Percentiles rank a stretch among this genome's conserved stretches.
phyloP scores from a whole-genome alignment of 208 protist species.

The Leptomonas pyrrhocoris region DNA sequence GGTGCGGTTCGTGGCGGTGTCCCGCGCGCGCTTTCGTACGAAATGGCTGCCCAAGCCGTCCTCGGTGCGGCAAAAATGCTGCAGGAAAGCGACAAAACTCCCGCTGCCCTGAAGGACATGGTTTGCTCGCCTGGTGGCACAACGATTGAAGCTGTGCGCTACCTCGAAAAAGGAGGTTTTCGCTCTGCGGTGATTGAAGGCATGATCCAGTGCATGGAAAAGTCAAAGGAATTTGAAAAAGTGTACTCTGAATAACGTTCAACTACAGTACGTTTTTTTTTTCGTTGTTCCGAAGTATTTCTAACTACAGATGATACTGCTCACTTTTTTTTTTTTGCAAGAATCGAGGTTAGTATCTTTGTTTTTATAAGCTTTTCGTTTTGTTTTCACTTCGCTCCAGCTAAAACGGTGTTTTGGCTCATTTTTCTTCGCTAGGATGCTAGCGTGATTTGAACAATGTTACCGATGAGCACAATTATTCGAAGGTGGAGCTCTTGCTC shows the following conservation, averaged over 20 bases:
- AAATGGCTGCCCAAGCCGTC: conserved; percentile 93
- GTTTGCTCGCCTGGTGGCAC: conserved; percentile 95
- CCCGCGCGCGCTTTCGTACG: conserved; percentile 76
- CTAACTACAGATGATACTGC: too few species aligned
- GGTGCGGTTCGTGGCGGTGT: conserved; percentile 93
- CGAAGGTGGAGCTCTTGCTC: too few species aligned
- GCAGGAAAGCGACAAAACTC: conserved; percentile 66
- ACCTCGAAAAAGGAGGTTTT: conserved; percentile 91
- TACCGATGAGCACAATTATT: too few species aligned
- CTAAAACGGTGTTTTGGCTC: too few species aligned
- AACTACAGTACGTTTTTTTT: conserved; percentile 1
- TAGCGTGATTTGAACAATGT: too few species aligned
- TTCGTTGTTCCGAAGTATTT: conserved; percentile 7
- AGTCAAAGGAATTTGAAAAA: conserved; percentile 85
- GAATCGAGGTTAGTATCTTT: too few species aligned
- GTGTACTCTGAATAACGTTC: conserved; percentile 40
- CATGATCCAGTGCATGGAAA: conserved; percentile 88
- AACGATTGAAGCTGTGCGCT: conserved; percentile 94
- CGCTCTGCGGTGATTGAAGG: conserved; percentile 92
- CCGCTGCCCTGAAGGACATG: conserved; percentile 90
- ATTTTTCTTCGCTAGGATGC: too few species aligned
- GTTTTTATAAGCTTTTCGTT: conserved; percentile 3
- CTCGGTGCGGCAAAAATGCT: conserved; percentile 93
- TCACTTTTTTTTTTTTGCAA: too few species aligned
- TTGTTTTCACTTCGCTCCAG: too few species aligned